Evolutionary conservation across 768 basidiomycete genomes (phyloP).

Genomic region (Cystofilobasidium capitatum): DNA sequence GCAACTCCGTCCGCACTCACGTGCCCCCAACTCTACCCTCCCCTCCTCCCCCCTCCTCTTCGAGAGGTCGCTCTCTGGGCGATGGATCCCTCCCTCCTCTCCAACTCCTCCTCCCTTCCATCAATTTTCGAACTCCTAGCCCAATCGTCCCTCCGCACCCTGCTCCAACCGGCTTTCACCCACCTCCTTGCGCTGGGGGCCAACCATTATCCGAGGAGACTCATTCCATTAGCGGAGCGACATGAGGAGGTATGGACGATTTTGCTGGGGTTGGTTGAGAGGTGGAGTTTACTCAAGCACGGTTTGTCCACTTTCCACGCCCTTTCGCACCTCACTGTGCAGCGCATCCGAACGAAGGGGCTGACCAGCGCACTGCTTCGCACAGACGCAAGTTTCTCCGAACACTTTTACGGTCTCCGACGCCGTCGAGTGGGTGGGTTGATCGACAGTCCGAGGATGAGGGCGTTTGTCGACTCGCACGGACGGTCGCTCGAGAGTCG

Average conservation of each 20-base stretch:
- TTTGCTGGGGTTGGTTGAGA: constrained; percentile 81
- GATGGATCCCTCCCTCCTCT: constrained; percentile 4
- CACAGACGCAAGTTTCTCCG: constrained; percentile 82
- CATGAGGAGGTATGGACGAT: constrained; percentile 94
- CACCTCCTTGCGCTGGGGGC: constrained; percentile 86
- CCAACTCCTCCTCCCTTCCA: constrained; percentile 27
- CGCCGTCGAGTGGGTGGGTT: constrained; percentile 48
- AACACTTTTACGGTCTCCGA: constrained; percentile 91
- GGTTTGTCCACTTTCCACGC: constrained; percentile 46
- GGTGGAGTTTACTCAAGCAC: constrained; percentile 69
- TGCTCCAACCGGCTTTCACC: constrained; percentile 87
- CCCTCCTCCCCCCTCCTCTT: too few relatives aligned
- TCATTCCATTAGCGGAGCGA: constrained; percentile 77
- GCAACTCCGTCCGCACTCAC: too few relatives aligned
- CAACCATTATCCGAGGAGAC: constrained; percentile 84
- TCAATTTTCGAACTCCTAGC: constrained; percentile 79
- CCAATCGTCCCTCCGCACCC: constrained; percentile 82
- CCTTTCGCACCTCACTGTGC: neutral
- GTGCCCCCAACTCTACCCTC: too few relatives aligned
- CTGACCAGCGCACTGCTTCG: neutral
- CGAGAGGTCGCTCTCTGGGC: too few relatives aligned
- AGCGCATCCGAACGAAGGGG: neutral
- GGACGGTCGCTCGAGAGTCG: neutral
- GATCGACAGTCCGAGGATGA: constrained; percentile 3
- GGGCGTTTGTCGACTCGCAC: neutral